Percentiles rank a stretch among this genome's conserved stretches.
These are phyloP conservation scores for Physaria fendleri DNA, from an alignment of 345 rosid species.

Conservation along the genomic window DNA sequence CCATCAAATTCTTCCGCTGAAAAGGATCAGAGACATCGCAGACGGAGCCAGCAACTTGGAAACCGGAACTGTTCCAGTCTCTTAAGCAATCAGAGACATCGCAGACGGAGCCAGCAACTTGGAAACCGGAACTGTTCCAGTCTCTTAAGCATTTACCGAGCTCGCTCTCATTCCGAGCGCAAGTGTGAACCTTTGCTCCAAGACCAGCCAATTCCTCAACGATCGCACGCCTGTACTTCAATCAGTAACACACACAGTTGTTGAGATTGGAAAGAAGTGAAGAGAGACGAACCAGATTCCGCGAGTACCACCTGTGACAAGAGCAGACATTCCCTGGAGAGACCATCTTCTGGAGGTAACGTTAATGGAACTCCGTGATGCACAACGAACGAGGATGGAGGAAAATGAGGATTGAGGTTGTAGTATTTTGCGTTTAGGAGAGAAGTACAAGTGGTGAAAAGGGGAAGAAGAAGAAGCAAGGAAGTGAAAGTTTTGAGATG, in stretches of 20 bases:
- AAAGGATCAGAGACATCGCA: constrained; percentile 50
- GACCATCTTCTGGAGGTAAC: constrained; percentile 36
- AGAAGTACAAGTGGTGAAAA: background rate
- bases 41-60: constrained; percentile 46
- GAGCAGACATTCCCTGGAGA: constrained; percentile 45
- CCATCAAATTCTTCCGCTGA: constrained; percentile 44
- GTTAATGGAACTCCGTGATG: background rate
- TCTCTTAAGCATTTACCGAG: constrained; percentile 38
- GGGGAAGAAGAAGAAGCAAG: constrained; percentile 19
- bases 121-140: constrained; percentile 40
- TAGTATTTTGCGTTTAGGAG: background rate
- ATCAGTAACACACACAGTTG: background rate
- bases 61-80: constrained; percentile 43
- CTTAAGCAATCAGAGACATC: constrained; percentile 54
- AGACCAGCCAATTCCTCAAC: constrained; percentile 64
- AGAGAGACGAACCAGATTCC: constrained; percentile 51
- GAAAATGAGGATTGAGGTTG: background rate
- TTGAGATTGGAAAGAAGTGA: background rate
- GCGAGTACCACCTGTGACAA: constrained; percentile 63
- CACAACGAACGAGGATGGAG: constrained; percentile 1
- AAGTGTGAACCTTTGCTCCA: constrained; percentile 71
- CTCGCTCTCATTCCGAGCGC: constrained; percentile 53
- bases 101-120: constrained; percentile 53
- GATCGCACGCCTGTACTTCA: constrained; percentile 47
- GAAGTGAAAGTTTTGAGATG: constrained; percentile 1